Conservation (phyloP, 176 grass and related monocot species). For the Phoenix dactylifera region DNA sequence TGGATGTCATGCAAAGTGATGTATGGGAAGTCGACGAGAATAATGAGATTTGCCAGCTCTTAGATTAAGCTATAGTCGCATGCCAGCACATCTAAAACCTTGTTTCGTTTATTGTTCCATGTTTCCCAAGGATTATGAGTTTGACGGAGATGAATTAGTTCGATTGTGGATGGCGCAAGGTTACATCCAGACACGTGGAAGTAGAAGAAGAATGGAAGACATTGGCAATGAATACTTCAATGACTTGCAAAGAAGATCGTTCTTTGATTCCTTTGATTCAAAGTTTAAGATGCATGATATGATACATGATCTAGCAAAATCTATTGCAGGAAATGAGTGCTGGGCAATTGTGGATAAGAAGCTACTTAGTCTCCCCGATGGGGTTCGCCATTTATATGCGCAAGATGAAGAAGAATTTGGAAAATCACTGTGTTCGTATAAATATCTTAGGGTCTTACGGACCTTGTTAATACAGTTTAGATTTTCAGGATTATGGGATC, state of each 20-base stretch:
- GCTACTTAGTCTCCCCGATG: not conserved
- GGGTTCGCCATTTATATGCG: not conserved
- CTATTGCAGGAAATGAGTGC: conserved; percentile 5
- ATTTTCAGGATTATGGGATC: too few species aligned
- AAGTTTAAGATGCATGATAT: conserved; percentile 40
- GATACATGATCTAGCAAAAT: conserved; percentile 37
- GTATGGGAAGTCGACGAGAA: too few species aligned
- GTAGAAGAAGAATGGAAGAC: conserved; percentile 1
- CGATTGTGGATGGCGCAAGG: too few species aligned
- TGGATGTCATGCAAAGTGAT: too few species aligned
- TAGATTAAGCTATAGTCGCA: too few species aligned
- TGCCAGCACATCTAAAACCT: too few species aligned
- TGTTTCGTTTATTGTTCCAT: too few species aligned
- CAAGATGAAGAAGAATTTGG: too few species aligned
- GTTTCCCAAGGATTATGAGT: too few species aligned
- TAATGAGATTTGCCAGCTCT: too few species aligned
- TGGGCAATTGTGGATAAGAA: not conserved
- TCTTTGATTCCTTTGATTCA: conserved; percentile 19
- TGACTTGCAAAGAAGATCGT: conserved; percentile 30
- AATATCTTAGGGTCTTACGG: not conserved
- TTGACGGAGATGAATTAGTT: too few species aligned
- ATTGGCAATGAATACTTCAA: conserved; percentile 20
- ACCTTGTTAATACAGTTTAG: not conserved
- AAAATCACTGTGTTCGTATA: not conserved
- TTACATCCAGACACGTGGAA: not conserved